phyloP scores from a whole-genome alignment of 2,329 filamentous ascomycete species.

The Hymenoscyphus infarciens region DNA sequence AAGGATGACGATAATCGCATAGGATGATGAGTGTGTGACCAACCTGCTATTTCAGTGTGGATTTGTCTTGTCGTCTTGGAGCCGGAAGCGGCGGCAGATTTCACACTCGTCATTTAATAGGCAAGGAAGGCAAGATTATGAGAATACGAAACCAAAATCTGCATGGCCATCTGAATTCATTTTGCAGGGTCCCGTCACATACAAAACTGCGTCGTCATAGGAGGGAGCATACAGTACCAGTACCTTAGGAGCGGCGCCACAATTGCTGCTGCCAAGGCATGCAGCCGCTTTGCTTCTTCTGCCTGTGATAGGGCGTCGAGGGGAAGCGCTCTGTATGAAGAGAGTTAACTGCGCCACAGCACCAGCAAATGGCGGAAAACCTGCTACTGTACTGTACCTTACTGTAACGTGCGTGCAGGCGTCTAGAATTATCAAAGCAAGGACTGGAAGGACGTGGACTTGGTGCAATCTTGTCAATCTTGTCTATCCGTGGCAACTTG shows the following conservation, averaged over 20 bases:
- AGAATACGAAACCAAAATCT: not conserved
- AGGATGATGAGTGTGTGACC: not conserved
- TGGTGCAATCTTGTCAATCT: not conserved
- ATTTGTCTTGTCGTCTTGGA: not conserved
- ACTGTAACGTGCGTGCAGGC: no score
- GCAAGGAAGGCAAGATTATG: not conserved
- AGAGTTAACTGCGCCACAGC: not conserved
- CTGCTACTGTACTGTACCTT: not conserved
- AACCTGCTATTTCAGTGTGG: not conserved
- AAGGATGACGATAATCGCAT: not conserved
- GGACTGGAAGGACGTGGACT: no score
- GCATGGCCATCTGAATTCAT: not conserved
- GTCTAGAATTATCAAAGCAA: no score
- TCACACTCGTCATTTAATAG: not conserved
- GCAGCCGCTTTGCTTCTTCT: not conserved
- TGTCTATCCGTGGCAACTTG: no score
- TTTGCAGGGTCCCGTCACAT: constrained; percentile 1
- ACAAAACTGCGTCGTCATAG: not conserved
- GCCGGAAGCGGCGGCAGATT: not conserved
- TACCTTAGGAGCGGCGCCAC: not conserved
- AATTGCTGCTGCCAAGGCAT: not conserved
- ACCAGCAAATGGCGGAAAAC: not conserved
- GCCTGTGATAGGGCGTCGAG: not conserved
- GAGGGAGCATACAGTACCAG: no score
- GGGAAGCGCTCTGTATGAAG: not conserved